A percentile compares a stretch with the other conserved stretches of the same genome.
Evolutionary conservation across 768 basidiomycete genomes (phyloP).

Genomic region (Hydnomerulius pinastri): DNA sequence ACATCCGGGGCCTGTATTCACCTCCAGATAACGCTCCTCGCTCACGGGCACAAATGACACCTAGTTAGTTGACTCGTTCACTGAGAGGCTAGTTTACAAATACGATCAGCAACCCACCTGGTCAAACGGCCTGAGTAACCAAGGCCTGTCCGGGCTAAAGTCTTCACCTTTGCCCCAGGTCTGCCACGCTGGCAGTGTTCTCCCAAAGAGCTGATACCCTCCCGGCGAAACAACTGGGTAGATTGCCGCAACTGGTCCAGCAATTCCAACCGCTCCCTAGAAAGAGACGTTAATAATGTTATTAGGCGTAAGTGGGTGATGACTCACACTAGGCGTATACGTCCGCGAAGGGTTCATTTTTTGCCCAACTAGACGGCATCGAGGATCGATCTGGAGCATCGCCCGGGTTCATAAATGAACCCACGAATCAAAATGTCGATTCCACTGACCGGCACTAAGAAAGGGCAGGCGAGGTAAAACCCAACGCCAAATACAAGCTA

Average conservation of each 20-base stretch:
- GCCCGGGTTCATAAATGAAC: too few relatives aligned
- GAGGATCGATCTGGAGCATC: slow-evolving; percentile 54
- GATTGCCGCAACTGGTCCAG: slow-evolving; percentile 65
- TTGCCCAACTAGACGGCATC: slow-evolving; percentile 60
- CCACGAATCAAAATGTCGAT: too few relatives aligned
- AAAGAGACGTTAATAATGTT: too few relatives aligned
- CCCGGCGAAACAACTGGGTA: slow-evolving; percentile 67
- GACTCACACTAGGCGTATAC: slow-evolving; percentile 58
- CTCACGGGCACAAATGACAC: slow-evolving; percentile 51
- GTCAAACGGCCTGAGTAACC: slow-evolving; percentile 65
- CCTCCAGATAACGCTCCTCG: slow-evolving; percentile 52
- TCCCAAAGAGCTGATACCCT: slow-evolving; percentile 64
- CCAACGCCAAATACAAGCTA: slow-evolving; percentile 65
- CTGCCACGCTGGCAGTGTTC: slow-evolving; percentile 67
- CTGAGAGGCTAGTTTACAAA: too few relatives aligned
- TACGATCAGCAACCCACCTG: slow-evolving; percentile 45
- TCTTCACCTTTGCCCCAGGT: slow-evolving; percentile 56
- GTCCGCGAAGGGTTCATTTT: slow-evolving; percentile 78
- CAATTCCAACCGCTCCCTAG: slow-evolving; percentile 71
- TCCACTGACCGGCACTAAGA: slow-evolving; percentile 53
- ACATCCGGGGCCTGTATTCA: too few relatives aligned
- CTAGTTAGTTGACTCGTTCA: slow-evolving; percentile 24
- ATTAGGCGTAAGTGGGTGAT: too few relatives aligned
- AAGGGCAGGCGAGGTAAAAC: slow-evolving; percentile 66
- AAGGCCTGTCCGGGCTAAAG: slow-evolving; percentile 50